Evolutionary conservation across 2,329 filamentous ascomycete genomes (phyloP), one percentile per base, ranked within the genome.

Genomic region (Venturia carpophila): DNA sequence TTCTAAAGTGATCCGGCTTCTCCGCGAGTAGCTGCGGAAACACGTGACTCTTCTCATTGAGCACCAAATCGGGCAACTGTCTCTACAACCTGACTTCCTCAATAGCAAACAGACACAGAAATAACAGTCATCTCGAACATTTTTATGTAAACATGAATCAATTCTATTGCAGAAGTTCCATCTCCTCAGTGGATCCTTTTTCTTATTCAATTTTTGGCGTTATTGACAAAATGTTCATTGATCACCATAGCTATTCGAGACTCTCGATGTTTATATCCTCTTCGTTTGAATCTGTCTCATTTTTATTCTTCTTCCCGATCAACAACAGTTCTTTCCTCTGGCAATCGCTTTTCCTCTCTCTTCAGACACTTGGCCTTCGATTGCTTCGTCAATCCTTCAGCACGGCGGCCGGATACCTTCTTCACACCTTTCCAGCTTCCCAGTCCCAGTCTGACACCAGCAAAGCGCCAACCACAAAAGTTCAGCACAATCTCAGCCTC

Each of bases 21-120:
- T 6, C 30, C n/a, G n/a, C n/a, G n/a, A n/a, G n/a, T n/a, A n/a
- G n/a, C n/a, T n/a, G n/a, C n/a, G n/a, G n/a, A 34, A 34, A 34
- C 52, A 58, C 27, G 27, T 58, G 24, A 37, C 17, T 4, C 6
- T 41, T 63, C 63, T 62, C 70, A 71, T 71, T 71, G 68, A 70
- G 65, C 66, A 67, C 68, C 66, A 63, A 67, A 69, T 70, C 55
- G 45, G 67, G 69, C 62, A 68, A 65, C 19, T 10, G 63, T 58
- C 62, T 66, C 43, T 47, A 55, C 24, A 17, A 58, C 19, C 37
- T 37, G 19, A 43, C 47, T 15, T 30, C 39, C 47, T 60, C 60
- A 61, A 30, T 13, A 37, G 21, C 49, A 24, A 62, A 62, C 30
- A n/a, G n/a, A 39, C 43, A 42, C 37, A 27, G 37, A 27, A 41